phyloP scores from a whole-genome alignment of 805 yeast genomes.

The Citeromyces matritensis region DNA sequence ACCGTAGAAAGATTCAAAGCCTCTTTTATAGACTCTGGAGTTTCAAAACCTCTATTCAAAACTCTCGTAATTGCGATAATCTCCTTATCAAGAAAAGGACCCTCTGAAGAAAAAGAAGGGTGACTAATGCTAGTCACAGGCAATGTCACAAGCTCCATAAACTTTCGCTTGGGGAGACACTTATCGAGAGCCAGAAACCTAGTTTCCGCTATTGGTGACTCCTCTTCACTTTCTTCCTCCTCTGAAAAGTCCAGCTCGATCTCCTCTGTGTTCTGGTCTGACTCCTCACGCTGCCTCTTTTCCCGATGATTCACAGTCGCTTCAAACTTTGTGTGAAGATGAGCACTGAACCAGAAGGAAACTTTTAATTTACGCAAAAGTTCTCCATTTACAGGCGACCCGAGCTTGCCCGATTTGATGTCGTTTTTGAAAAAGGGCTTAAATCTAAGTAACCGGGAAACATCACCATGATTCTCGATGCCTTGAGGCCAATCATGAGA shows the following conservation, averaged over 20 bases:
- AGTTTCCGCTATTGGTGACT: slow-evolving; percentile 1
- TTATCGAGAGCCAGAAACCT: slow-evolving; percentile 76
- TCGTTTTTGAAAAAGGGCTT: slow-evolving; percentile 65
- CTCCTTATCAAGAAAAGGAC: slow-evolving; percentile 20
- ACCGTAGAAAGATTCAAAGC: slow-evolving; percentile 5
- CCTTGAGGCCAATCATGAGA: slow-evolving; percentile 95
- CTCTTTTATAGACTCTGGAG: slow-evolving; percentile 3
- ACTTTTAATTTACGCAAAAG: slow-evolving; percentile 47
- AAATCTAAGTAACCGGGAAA: slow-evolving; percentile 24
- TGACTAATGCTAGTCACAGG: slow-evolving; percentile 11
- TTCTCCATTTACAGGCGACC: slow-evolving; percentile 52
- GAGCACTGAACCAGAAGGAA: slow-evolving; percentile 74
- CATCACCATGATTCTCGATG: slow-evolving; percentile 50
- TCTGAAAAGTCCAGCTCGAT: slow-evolving; percentile 13
- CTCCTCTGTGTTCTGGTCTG: slow-evolving; percentile 13
- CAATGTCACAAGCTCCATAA: slow-evolving; percentile 35
- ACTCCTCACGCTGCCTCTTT: slow-evolving; percentile 6
- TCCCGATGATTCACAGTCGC: slow-evolving; percentile 34
- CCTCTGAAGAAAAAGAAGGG: slow-evolving; percentile 6
- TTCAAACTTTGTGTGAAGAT: slow-evolving; percentile 61
- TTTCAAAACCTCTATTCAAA: slow-evolving; percentile 4
- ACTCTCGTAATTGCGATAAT: slow-evolving; percentile 11
- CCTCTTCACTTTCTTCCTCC: slow-evolving; percentile 2
- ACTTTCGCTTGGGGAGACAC: slow-evolving; percentile 52
- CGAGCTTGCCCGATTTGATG: slow-evolving; percentile 41